Base-by-base conservation (phyloP, 129 eudicot genomes). In the Helianthus tuberosus region DNA sequence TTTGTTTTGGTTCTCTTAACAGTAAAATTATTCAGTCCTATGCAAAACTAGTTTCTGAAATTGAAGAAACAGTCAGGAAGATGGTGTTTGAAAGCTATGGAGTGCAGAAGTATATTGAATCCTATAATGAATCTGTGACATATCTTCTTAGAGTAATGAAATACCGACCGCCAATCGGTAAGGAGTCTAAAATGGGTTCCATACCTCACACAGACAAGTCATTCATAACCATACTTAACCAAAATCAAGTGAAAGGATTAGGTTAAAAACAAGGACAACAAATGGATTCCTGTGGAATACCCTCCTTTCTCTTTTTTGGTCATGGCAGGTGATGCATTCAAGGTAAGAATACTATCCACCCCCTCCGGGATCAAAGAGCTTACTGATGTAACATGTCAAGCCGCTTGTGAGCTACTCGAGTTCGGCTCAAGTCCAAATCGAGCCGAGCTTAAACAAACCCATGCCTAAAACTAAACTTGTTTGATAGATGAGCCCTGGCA, bases 271-370 rank as follows among this genome's bases (percentile, higher is more conserved):
- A 86, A 80, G 77, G 79, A 71, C 72, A 71, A 74, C 60, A 51
- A 73, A 6, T 86, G 85, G 85, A 73, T 86, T 66, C 57, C 76
- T 3, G 68, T 69, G 13, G 63, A 65, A 25, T 77, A 80, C 20
- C 74, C 83, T 44, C 85, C 87, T 59, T 80, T 64, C 8, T 77
- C 87, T 41, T 80, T 77, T 48, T 38, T 86, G 54, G 87, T 86
- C 57, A 83, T 86, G 85, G 90, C 90, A 5, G 86, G 92, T 5
- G 89, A 85, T 54, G 86, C 86, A 67, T 58, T 75, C 55, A 65
- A 81, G 87, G 88, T 84, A 68, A 43, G 13, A 23, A 51, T 14
- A 20, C 50, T 36, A 29, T 13, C 8, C 23, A n/a, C 3, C 25
- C 23, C 0, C 7, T 64, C 3, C 10, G 6, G 5, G 11, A 62